Evolutionary conservation across 2,329 filamentous ascomycete genomes (phyloP), one percentile per base, ranked within the genome.

Genomic region (Trichoderma aggressivum): DNA sequence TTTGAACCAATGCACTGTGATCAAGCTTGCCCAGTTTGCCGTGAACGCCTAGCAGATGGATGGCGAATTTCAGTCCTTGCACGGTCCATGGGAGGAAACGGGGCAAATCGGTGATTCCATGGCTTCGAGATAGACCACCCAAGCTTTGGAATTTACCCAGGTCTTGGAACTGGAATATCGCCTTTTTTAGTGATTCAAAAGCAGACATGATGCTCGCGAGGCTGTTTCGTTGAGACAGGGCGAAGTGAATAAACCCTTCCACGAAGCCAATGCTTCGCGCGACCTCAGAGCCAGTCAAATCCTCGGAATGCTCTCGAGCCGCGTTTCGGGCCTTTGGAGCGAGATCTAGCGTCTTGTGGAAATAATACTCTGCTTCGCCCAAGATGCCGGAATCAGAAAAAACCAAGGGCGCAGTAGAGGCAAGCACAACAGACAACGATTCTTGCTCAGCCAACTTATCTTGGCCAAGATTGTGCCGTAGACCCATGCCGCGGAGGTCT

Each of bases 401-500:
- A 18, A 77, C 65, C 8, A 88, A 73, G 73, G 86, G 75, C 39
- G 82, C 77, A 3, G 85, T 86, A 7, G 84, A 85, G 2, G 93
- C 87, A 32, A 99, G 85, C 2, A 98, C 86, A 6, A 86, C 81
- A 7, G 92, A 87, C 8, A 93, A 84, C 0, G 92, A 91, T 32
- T 88, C 85, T 80, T 99, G 96, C 67, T 89, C 89, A 50, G 87
- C 86, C 21, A 98, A 84, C 56, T 91, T 85, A 77, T 92, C 89
- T 16, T 89, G 90, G 74, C 92, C 90, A 18, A 97, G 85, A 78
- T 97, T 98, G 66, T 91, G 90, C 76, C 91, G 91, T 76, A 99
- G 88, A 5, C 96, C 96, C 95, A 99, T 98, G 71, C 91, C 88
- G 43, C 94, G 90, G 32, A 98, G 84, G 26, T 90, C 89, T 77